These are phyloP conservation scores for Imleria badia DNA, from an alignment of 768 basidiomycete genomes.

Conservation along the genomic window DNA sequence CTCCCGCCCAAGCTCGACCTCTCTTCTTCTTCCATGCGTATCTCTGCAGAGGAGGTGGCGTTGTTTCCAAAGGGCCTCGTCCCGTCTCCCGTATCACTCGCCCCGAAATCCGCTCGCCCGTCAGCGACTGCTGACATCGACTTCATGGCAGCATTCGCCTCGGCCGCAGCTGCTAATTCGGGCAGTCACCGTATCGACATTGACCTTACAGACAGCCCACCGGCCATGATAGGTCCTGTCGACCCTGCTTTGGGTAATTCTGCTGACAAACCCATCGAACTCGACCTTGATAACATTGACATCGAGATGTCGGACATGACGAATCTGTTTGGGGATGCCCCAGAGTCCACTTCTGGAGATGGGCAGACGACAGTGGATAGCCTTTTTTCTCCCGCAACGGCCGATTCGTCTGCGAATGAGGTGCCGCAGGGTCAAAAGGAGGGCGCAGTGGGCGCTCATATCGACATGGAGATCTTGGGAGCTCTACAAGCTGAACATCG, in stretches of 20 bases:
- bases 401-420: conserved; percentile 22
- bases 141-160: conserved; percentile 62
- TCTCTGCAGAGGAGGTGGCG: conserved; percentile 62
- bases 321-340: conserved; percentile 54
- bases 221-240: conserved; percentile 24
- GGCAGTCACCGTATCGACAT: conserved; percentile 44
- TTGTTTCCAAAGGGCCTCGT: conserved; percentile 60
- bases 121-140: conserved; percentile 57
- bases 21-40: conserved; percentile 63
- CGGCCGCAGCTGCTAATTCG: conserved; percentile 37
- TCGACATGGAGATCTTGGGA: conserved; percentile 40
- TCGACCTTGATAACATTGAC: conserved; percentile 70
- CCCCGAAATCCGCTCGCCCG: conserved; percentile 74
- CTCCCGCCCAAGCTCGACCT: conserved; percentile 80
- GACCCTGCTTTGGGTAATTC: conserved; percentile 52
- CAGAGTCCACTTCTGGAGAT: conserved; percentile 36
- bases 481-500: conserved; percentile 26
- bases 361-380: conserved; percentile 41
- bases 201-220: conserved; percentile 50
- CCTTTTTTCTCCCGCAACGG: conserved; percentile 50
- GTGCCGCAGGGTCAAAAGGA: conserved; percentile 21
- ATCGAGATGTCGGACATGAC: conserved; percentile 53
- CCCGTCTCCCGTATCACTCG: conserved; percentile 75
- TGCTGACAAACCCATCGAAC: conserved; percentile 79
- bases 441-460: conserved; percentile 13